Evolutionary conservation across 371 early-diverging fungal species (phyloP), one percentile per base, ranked within the genome.

Genomic region (Mucor racemosus): DNA sequence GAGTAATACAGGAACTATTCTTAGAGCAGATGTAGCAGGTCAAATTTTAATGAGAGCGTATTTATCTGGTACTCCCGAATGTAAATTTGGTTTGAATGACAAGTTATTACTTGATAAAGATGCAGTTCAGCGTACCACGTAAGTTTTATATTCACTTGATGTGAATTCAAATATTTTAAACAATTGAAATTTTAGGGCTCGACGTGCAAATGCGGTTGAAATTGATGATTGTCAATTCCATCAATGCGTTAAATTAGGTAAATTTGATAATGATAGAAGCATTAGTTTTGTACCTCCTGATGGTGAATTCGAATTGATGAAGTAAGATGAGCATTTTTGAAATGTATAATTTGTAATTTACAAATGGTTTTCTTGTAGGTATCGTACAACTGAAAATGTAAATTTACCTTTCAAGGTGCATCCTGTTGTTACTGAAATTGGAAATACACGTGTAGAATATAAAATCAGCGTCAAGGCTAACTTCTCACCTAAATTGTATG

Each of bases 241-340:
- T 69, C 96, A 96, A 73, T 96, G 96, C 69, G 95, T 95, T 17
- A 91, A 90, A 62, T 76, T 95, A 21, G 91, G 91, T 19, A 90
- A 88, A 64, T 95, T 94, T 76, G 94, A 94, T 66, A 86, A 78
- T 39, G 92, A 93, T 48, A 79, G 94, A 57, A 92, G 90, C 7
- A 96, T 96, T 34, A 95, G 96, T 39, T 99, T 97, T 80, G 97
- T 98, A 65, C 99, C 99, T 31, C 99, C 99, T 10, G 99, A 99
- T 84, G 99, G 96, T 72, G 96, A 96, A 76, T 96, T 94, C 79
- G 96, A 95, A 76, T 83, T 96, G 59, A 96, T 96, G 96, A 84
- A 87, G 86, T 90, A 84, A 58, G 68, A 31, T 39, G 8, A 3
- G 21, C 44, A 14, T 31, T 21, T 21, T 39, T 3, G 19, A 11